phyloP scores from a whole-genome alignment of 345 rosid species.

The Syzygium aqueum region DNA sequence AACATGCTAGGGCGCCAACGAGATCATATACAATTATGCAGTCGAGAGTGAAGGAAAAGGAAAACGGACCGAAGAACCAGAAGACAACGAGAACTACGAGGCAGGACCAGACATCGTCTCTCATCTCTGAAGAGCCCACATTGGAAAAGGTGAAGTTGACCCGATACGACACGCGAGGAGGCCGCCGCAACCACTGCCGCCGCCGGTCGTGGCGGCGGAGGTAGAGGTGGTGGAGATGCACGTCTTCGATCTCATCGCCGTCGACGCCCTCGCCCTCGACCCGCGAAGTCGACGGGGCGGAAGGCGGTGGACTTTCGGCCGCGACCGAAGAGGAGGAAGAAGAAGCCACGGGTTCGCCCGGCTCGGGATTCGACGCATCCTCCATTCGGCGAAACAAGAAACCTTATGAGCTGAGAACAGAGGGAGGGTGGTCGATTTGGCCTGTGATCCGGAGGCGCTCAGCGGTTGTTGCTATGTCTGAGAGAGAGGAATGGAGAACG shows the following conservation, averaged over 20 bases:
- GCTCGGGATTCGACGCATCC: constrained; percentile 3
- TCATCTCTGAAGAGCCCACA: background rate
- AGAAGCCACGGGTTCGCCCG: background rate
- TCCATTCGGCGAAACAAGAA: constrained; percentile 12
- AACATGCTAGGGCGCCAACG: background rate
- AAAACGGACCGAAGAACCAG: constrained; percentile 44
- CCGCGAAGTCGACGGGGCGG: constrained; percentile 8
- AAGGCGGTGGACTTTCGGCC: background rate
- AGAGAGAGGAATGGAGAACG: background rate
- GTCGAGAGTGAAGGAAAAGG: background rate
- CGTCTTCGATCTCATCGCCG: background rate
- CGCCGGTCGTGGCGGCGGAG: background rate
- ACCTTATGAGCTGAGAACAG: background rate
- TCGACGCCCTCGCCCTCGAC: constrained; percentile 4
- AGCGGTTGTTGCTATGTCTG: background rate
- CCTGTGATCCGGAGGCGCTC: background rate
- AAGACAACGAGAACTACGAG: constrained; percentile 22
- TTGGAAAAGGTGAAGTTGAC: constrained; percentile 13
- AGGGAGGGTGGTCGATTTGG: background rate
- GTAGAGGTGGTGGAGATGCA: constrained; percentile 1
- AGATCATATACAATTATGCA: background rate
- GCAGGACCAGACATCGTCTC: constrained; percentile 40
- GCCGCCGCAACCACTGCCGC: background rate
- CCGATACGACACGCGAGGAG: constrained; percentile 6
- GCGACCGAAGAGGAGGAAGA: background rate